A percentile compares a stretch with the other conserved stretches of the same genome.
Evolutionary conservation across 305 asterid genomes (phyloP).

Genomic region (Plantago rigida): DNA sequence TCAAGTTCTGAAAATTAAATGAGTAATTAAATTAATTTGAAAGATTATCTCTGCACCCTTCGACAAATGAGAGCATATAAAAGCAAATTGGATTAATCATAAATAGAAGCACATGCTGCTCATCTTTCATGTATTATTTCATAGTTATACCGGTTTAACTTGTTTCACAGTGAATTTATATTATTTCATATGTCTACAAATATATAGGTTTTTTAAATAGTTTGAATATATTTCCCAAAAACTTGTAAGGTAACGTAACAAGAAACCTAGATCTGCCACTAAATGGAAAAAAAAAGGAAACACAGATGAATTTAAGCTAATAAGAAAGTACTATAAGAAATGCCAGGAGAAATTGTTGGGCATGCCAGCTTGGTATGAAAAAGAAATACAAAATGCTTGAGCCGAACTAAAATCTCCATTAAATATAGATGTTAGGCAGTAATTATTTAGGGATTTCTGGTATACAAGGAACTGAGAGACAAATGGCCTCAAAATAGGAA

Average conservation of each 20-base stretch:
- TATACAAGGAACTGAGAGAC: neutral
- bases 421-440: neutral
- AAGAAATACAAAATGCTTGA: too few relatives aligned
- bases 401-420: too few relatives aligned
- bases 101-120: neutral
- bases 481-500: neutral
- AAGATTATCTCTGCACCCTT: neutral
- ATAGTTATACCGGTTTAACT: neutral
- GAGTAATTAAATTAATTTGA: slow-evolving; percentile 8
- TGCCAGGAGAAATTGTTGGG: too few relatives aligned
- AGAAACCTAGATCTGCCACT: too few relatives aligned
- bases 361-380: too few relatives aligned
- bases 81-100: neutral
- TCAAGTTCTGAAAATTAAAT: slow-evolving; percentile 66
- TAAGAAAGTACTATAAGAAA: too few relatives aligned
- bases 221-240: neutral
- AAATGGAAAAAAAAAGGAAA: too few relatives aligned
- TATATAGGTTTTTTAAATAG: neutral
- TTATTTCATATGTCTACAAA: too few relatives aligned
- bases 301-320: too few relatives aligned
- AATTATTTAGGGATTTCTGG: neutral
- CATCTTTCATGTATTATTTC: neutral
- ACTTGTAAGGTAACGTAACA: neutral
- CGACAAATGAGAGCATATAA: neutral
- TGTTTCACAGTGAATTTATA: too few relatives aligned